phyloP scores from a whole-genome alignment of 345 rosid species.

The Punica granatum region DNA sequence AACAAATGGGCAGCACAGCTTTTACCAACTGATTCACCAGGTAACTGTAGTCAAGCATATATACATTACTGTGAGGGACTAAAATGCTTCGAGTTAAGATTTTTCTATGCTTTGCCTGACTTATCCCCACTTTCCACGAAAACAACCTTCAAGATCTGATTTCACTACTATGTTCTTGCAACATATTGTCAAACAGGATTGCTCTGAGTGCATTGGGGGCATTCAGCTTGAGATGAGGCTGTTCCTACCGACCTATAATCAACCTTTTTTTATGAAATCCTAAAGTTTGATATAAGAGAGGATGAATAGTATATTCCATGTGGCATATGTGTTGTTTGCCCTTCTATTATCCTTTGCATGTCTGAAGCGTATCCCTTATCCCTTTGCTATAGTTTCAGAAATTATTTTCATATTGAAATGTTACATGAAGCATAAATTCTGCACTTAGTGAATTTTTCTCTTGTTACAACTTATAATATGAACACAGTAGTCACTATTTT shows the following conservation, averaged over 20 bases:
- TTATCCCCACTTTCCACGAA: too few relatives aligned
- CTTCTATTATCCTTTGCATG: background rate
- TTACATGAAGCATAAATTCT: background rate
- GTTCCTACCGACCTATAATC: background rate
- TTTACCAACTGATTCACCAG: slow-evolving; percentile 99
- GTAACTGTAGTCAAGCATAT: slow-evolving; percentile 21
- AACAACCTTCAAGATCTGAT: too few relatives aligned
- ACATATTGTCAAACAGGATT: background rate
- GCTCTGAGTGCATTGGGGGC: background rate
- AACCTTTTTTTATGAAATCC: background rate
- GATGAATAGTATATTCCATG: background rate
- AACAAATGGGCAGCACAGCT: slow-evolving; percentile 97
- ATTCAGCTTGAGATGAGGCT: background rate
- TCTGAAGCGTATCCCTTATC: background rate
- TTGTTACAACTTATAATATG: background rate
- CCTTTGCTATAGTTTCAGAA: background rate
- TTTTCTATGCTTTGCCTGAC: too few relatives aligned
- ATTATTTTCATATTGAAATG: background rate
- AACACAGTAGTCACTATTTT: background rate
- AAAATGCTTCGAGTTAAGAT: background rate
- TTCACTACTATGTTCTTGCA: background rate
- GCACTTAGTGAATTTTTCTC: background rate
- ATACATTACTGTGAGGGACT: background rate
- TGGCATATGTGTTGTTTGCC: background rate
- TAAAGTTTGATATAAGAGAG: background rate